Base-by-base conservation (phyloP, 2,329 filamentous ascomycete species). In the Grosmannia serpens region DNA sequence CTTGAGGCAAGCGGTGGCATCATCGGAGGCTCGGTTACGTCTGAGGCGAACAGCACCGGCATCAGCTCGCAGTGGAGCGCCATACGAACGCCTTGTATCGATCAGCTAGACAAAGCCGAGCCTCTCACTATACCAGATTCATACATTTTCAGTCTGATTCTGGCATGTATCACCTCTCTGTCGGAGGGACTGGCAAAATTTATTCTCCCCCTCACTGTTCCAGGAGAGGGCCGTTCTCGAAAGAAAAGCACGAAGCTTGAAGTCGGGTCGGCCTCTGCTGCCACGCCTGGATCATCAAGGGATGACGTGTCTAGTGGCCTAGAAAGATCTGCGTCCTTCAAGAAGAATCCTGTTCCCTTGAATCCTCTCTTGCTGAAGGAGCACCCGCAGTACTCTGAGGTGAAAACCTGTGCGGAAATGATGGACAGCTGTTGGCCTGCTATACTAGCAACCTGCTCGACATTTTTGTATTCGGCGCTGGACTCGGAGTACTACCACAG, bases 401-500 rank as follows among this genome's bases (percentile, higher is more conserved):
- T 97, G 59, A 83, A 85, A 66, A 83, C 84, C 2, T 92, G 89
- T 65, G 89, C 90, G 15, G 81, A 81, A 11, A 87, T 99, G 58
- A 87, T 99, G 27, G 89, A 95, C 4, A 82, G 89, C 64, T 97
- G 92, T 70, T 99, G 94, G 94, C 94, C 94, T 53, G 94, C 94
- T 15, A 86, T 97, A 46, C 81, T 99, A 54, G 92, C 94, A 1
- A 94, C 91, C 2, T 96, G 91, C 66, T 99, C 94, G 0, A 96
- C 92, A 0, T 99, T 97, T 68, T 75, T 99, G 22, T 95, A 95
- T 68, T 89, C 94, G 33, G 85, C 92, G 0, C 76, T 99, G 4
- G 94, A 99, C 68, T 87, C 89, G 1, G 91, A 96, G 57, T 96
- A 94, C 65, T 99, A 97, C 66, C 91, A 96, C 64, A 84, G 87